Base-by-base conservation (phyloP, 495 filamentous ascomycete genomes). In the Penicillium diatomitis region DNA sequence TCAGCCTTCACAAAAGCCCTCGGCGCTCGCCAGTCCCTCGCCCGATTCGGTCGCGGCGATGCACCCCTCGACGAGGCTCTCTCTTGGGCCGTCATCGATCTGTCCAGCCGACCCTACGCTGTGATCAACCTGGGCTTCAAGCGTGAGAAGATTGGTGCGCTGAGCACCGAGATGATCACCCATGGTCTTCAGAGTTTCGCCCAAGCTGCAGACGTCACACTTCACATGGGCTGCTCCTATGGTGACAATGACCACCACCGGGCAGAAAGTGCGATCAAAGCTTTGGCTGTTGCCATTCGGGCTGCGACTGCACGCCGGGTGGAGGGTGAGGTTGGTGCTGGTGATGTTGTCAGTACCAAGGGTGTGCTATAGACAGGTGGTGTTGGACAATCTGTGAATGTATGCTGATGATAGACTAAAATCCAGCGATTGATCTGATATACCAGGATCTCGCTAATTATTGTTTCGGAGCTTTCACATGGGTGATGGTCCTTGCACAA, bases 231-330 rank as follows among this genome's bases (percentile, higher is more conserved):
- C 64, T 88, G 85, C 62, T 60, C 94, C 38, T 76, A 85, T 46
- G 92, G 92, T 29, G 79, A 86, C 41, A 98, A 97, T 68, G 94
- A 98, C 68, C 92, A 98, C 67, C 92, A 97, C 66, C 73, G 89
- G 44, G 94, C 92, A 30, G 92, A 98, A 79, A 91, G 86, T 62
- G 92, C 92, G 38, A 97, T 98, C 64, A 98, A 98, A 78, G 94
- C 94, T 46, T 66, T 96, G 51, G 92, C 92, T 1, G 81, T 92
- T 43, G 92, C 92, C 4, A 74, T 92, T 27, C 72, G 82, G 52
- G 76, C 75, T 63, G 92, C 92, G 36, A 90, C 82, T 44, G 77
- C 73, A 47, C 72, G 81, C 57, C 73, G 90, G 9, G 75, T 74
- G 38, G 87, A 81, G 31, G 79, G 92, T 3, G 77, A 80, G 46